Base-by-base conservation (phyloP, 257 asterid genomes). In the Solanum medicagineum region DNA sequence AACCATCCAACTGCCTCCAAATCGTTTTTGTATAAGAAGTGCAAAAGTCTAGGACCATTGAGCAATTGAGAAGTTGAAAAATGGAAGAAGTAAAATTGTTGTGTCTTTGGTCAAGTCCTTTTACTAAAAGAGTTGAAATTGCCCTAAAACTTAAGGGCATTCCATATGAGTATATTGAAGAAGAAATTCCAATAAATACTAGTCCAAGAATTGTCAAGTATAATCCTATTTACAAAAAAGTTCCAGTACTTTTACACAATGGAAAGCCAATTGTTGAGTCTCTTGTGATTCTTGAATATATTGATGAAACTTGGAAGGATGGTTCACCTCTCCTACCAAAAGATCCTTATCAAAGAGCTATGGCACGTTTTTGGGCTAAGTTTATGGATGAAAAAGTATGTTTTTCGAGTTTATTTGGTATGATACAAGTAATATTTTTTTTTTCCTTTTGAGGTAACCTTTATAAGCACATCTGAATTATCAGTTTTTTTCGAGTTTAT, bases 341-440 rank as follows among this genome's bases (percentile, higher is more conserved):
- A 54, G 86, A 92, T 65, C 94, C 92, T 3, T 83, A 84, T 29
- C 86, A 90, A 13, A 87, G 87, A 68, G 91, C 93, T 86, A 77
- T 20, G 8, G 90, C 90, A 10, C 92, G 93, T n/a, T 92, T 93
- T 71, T 93, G 93, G 94, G 90, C 85, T 15, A 90, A 88, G 56
- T 91, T 91, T 84, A 11, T 91, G 1, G 92, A 93, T 6, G 91
- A 90, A 3, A 92, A 92, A 92, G 97, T 91, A 81, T 36, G 40
- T 36, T 36, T 36, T 36, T 36, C 6, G 40, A 36, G 40, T 36
- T 36, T 36, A 4, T 36, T 36, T 36, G 6, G 6, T 36, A 36
- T 36, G 29, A 26, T 26, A 26, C 29, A 26, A 26, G 29, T 26
- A 26, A 26, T 26, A 1, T 26, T 29, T 29, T 29, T 29, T 29